These are phyloP conservation scores for Xanthoconium purpureum DNA, from an alignment of 768 basidiomycete genomes.

Conservation along the genomic window DNA sequence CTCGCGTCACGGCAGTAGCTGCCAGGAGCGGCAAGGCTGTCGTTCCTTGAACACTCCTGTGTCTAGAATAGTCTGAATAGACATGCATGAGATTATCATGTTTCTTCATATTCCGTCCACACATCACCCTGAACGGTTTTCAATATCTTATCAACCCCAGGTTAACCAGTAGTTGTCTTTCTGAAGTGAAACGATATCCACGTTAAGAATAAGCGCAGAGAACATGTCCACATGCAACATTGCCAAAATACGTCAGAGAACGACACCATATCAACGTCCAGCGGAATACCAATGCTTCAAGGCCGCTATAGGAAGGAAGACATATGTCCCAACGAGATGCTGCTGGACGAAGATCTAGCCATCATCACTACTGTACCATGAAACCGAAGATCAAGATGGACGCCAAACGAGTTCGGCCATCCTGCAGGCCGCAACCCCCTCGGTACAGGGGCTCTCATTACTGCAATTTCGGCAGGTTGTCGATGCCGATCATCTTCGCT, in stretches of 20 bases:
- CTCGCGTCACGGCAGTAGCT: conserved; percentile 14
- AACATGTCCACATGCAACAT: conserved; percentile 44
- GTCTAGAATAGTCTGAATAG: not conserved
- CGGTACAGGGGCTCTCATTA: conserved; percentile 57
- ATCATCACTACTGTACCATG: conserved; percentile 49
- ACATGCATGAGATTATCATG: not conserved
- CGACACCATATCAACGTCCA: too few species aligned
- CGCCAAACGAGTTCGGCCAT: conserved; percentile 12
- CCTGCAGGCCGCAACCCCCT: not conserved
- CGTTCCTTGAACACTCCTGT: conserved; percentile 1
- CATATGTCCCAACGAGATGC: conserved; percentile 53
- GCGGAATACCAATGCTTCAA: too few species aligned
- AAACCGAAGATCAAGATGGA: conserved; percentile 60
- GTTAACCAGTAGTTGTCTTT: conserved; percentile 43
- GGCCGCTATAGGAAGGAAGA: too few species aligned
- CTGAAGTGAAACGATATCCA: conserved; percentile 43
- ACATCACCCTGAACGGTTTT: conserved; percentile 24
- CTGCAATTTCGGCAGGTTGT: conserved; percentile 65
- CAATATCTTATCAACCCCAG: conserved; percentile 44
- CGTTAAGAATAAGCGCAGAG: conserved; percentile 44
- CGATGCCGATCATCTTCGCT: not conserved
- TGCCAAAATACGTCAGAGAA: not conserved
- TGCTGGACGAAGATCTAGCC: conserved; percentile 55
- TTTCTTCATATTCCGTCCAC: conserved; percentile 2
- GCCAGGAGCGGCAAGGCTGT: not conserved